Conservation (phyloP, 2,329 filamentous ascomycete genomes). For the Alternaria ethzedia region DNA sequence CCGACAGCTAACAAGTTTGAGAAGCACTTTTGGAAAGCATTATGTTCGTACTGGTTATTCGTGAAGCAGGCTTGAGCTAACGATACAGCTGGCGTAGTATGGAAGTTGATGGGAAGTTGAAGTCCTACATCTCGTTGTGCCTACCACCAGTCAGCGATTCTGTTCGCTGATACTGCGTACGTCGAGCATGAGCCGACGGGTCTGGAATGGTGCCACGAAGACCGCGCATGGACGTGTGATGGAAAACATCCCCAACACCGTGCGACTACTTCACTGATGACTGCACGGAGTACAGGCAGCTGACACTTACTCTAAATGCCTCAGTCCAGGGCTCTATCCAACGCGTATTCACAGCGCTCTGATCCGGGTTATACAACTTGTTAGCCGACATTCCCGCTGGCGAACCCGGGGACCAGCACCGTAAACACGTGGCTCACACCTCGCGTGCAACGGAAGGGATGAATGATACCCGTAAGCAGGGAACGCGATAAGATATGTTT, state of each 20-base stretch:
- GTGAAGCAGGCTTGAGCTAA: slow-evolving; percentile 66
- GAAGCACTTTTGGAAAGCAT: slow-evolving; percentile 61
- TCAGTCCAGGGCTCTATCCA: slow-evolving; percentile 41
- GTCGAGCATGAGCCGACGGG: not conserved
- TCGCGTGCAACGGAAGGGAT: slow-evolving; percentile 9
- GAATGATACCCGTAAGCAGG: not conserved
- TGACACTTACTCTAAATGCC: slow-evolving; percentile 38
- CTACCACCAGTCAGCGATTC: slow-evolving; percentile 46
- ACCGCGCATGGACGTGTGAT: not conserved
- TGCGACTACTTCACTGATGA: not conserved
- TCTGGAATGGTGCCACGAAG: not conserved
- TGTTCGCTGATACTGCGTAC: not conserved
- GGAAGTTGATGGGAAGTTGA: slow-evolving; percentile 67
- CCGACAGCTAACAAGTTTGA: slow-evolving; percentile 68
- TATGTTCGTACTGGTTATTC: slow-evolving; percentile 59
- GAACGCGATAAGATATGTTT: slow-evolving; percentile 8
- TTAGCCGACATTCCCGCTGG: slow-evolving; percentile 33
- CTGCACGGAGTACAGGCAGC: not conserved
- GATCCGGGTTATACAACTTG: slow-evolving; percentile 39
- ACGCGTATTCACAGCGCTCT: slow-evolving; percentile 31
- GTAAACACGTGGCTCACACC: slow-evolving; percentile 11
- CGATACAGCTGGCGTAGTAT: slow-evolving; percentile 63
- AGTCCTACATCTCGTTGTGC: slow-evolving; percentile 67
- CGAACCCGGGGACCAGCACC: slow-evolving; percentile 11
- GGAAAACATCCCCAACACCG: not conserved